A percentile compares a stretch with the other conserved stretches of the same genome.
phyloP scores from a whole-genome alignment of 129 eudicot genomes.

The Tanacetum coccineum region DNA sequence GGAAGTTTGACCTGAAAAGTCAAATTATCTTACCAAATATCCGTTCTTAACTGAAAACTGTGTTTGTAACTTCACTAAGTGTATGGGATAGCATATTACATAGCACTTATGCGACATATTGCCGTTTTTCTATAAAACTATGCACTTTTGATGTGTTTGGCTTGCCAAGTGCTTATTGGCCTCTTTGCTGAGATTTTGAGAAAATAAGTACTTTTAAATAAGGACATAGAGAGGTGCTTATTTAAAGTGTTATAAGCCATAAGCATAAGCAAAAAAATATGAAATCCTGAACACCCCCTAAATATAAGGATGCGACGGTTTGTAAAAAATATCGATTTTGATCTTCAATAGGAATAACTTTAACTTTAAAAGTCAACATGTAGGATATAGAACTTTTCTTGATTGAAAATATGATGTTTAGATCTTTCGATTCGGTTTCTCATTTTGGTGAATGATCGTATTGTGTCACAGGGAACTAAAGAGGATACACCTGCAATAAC shows the following conservation, averaged over 20 bases:
- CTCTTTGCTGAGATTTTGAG: too few relatives aligned
- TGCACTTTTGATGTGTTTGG: too few relatives aligned
- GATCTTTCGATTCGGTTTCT: background rate
- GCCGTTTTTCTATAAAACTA: too few relatives aligned
- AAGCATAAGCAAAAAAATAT: too few relatives aligned
- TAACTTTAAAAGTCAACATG: conserved; percentile 16
- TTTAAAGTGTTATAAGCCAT: too few relatives aligned
- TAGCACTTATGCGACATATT: too few relatives aligned
- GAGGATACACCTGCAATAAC: conserved; percentile 52
- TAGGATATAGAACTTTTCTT: background rate
- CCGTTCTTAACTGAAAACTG: background rate
- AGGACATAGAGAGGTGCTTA: too few relatives aligned
- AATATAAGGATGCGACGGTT: background rate
- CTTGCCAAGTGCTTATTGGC: too few relatives aligned
- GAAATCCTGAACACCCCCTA: too few relatives aligned
- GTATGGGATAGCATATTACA: too few relatives aligned
- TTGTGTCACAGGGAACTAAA: conserved; percentile 55
- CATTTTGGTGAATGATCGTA: conserved; percentile 5
- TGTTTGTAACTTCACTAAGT: background rate
- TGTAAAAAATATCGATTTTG: conserved; percentile 1
- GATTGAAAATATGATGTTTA: conserved; percentile 11
- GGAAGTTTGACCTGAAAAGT: conserved; percentile 21
- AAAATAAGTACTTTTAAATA: too few relatives aligned
- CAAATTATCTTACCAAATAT: background rate
- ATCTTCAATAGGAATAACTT: background rate